Conservation (phyloP, 2,329 filamentous ascomycete genomes). For the Beauveria brongniartii region DNA sequence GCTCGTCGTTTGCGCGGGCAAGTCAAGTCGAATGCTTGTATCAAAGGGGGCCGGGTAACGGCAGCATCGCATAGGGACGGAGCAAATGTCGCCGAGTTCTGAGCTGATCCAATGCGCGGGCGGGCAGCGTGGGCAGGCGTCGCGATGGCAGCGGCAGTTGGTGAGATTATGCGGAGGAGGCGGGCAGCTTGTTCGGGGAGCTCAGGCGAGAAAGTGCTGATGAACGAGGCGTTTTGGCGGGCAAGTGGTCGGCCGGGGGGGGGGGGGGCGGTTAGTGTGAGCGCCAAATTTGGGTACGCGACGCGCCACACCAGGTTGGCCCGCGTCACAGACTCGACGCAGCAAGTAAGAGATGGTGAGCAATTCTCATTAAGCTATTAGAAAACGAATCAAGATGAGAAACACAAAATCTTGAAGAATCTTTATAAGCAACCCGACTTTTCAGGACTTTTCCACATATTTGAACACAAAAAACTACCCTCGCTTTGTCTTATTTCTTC, state of each 20-base stretch:
- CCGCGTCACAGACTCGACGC: neutral
- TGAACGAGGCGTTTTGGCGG: slow-evolving; percentile 1
- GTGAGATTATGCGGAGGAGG: slow-evolving; percentile 6
- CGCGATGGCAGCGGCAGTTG: slow-evolving; percentile 3
- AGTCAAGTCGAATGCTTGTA: neutral
- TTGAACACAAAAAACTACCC: neutral
- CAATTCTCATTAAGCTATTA: neutral
- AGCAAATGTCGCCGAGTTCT: neutral
- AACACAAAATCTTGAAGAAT: no score
- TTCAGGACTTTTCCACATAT: neutral
- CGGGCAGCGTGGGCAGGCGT: neutral
- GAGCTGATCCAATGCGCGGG: neutral
- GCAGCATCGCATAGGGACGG: slow-evolving; percentile 7
- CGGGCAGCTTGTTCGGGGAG: slow-evolving; percentile 1
- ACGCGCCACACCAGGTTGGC: slow-evolving; percentile 7
- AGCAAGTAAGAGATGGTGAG: neutral
- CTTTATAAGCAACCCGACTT: neutral
- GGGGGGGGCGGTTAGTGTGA: neutral
- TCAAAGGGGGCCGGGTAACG: slow-evolving; percentile 6
- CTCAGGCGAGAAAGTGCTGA: slow-evolving; percentile 1
- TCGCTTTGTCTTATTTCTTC: neutral
- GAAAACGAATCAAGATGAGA: no score
- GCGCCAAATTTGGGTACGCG: neutral
- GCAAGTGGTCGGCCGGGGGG: neutral
- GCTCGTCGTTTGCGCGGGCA: slow-evolving; percentile 1